Evolutionary conservation across 768 basidiomycete species (phyloP).

Genomic region (Chlorophyllum brunneum): DNA sequence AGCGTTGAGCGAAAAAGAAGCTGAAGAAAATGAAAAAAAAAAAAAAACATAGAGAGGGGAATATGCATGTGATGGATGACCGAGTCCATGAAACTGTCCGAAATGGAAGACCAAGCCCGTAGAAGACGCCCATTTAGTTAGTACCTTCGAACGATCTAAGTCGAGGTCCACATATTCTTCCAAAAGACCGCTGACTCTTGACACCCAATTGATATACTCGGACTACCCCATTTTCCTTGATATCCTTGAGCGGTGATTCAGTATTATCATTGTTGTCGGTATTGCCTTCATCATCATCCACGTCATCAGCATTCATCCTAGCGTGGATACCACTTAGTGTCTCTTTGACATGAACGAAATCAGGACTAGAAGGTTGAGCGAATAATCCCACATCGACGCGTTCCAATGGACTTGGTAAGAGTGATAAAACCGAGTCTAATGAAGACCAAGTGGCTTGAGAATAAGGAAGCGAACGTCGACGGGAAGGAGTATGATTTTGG

Average conservation of each 20-base stretch:
- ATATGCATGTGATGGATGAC: neutral
- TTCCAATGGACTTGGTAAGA: constrained; percentile 24
- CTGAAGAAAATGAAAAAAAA: neutral
- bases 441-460: constrained; percentile 23
- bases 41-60: neutral
- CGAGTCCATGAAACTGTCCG: too few species aligned
- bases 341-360: constrained; percentile 30
- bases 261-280: neutral
- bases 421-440: constrained; percentile 32
- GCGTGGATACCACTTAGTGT: constrained; percentile 23
- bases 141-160: constrained; percentile 4
- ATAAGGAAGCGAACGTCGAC: neutral
- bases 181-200: constrained; percentile 33
- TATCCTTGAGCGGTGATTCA: neutral
- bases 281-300: neutral
- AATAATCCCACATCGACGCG: constrained; percentile 41
- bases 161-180: constrained; percentile 8
- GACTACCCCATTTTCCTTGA: constrained; percentile 23
- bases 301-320: neutral
- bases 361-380: constrained; percentile 28
- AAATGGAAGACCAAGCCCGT: too few species aligned
- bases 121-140: too few species aligned
- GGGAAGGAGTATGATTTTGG: neutral
- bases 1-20: neutral
- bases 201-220: constrained; percentile 38